A percentile compares a stretch with the other conserved stretches of the same genome.
phyloP scores from a whole-genome alignment of 352 stramenopile genomes.

The Phytophthora pistaciae region DNA sequence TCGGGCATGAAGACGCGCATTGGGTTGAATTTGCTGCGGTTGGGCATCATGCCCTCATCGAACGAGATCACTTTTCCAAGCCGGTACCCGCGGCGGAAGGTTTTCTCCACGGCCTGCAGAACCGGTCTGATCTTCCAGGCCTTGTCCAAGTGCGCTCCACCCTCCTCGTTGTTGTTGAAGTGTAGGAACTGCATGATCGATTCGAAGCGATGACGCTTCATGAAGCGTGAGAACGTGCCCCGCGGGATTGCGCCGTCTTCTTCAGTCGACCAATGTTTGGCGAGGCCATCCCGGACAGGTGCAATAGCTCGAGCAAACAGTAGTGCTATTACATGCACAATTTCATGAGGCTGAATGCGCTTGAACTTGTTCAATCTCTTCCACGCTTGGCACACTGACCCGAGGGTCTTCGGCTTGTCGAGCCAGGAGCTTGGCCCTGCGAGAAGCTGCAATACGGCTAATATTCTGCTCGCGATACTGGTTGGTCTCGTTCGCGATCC shows the following conservation, averaged over 20 bases:
- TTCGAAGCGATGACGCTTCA: conserved; percentile 25
- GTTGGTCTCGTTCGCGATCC: conserved; percentile 26
- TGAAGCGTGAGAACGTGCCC: conserved; percentile 24
- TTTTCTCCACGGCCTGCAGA: conserved; percentile 25
- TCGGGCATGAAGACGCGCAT: conserved; percentile 29
- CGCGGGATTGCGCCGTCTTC: conserved; percentile 25
- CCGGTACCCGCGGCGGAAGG: conserved; percentile 24
- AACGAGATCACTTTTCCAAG: conserved; percentile 24
- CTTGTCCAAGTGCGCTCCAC: neutral
- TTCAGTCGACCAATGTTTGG: conserved; percentile 10
- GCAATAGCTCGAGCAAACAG: conserved; percentile 14
- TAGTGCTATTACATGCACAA: conserved; percentile 18
- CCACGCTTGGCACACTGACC: conserved; percentile 8
- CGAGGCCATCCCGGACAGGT: conserved; percentile 7
- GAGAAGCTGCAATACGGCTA: neutral
- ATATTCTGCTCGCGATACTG: conserved; percentile 14
- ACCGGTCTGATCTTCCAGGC: conserved; percentile 25
- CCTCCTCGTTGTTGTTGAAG: conserved; percentile 24
- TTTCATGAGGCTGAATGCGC: conserved; percentile 13
- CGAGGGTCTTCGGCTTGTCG: conserved; percentile 7
- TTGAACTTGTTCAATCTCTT: conserved; percentile 23
- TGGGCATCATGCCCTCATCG: conserved; percentile 35
- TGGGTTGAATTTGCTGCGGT: conserved; percentile 25
- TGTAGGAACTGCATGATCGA: conserved; percentile 26
- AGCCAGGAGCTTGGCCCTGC: neutral